Evolutionary conservation across 495 filamentous ascomycete species (phyloP).

Genomic region (Aspergillus steynii): DNA sequence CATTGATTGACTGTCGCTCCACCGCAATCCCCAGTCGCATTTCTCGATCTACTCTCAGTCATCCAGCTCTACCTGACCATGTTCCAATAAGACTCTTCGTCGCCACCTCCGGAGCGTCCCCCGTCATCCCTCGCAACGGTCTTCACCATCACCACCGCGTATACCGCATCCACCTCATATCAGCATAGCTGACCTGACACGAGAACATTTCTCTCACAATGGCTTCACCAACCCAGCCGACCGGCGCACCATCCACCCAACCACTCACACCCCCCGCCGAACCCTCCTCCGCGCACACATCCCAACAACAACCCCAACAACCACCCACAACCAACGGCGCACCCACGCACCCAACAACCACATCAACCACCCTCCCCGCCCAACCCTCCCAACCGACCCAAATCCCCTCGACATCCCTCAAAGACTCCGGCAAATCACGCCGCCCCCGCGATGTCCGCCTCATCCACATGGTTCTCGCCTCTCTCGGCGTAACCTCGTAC

Average conservation of each 20-base stretch:
- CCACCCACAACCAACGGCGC: conserved; percentile 17
- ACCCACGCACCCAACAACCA: conserved; percentile 19
- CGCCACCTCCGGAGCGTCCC: background rate
- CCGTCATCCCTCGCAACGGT: background rate
- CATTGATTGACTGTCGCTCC: background rate
- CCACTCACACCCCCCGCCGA: conserved; percentile 48
- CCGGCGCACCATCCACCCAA: conserved; percentile 39
- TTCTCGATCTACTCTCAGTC: background rate
- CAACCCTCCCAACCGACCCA: conserved; percentile 34
- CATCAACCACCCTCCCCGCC: conserved; percentile 21
- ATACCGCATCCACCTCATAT: conserved; percentile 1
- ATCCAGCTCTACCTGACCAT: background rate
- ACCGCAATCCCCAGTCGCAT: background rate
- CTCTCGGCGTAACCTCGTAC: conserved; percentile 84
- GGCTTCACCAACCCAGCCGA: conserved; percentile 41
- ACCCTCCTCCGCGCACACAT: conserved; percentile 25
- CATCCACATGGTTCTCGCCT: conserved; percentile 86
- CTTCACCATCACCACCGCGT: conserved; percentile 7
- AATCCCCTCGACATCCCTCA: conserved; percentile 54
- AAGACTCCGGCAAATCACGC: conserved; percentile 62
- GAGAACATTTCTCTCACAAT: conserved; percentile 22
- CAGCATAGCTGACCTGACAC: background rate
- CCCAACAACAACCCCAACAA: conserved; percentile 22
- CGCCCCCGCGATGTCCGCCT: conserved; percentile 89
- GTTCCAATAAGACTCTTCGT: background rate